Conservation (phyloP, 371 early-diverging fungal genomes). For the Apophysomyces ossiformis region DNA sequence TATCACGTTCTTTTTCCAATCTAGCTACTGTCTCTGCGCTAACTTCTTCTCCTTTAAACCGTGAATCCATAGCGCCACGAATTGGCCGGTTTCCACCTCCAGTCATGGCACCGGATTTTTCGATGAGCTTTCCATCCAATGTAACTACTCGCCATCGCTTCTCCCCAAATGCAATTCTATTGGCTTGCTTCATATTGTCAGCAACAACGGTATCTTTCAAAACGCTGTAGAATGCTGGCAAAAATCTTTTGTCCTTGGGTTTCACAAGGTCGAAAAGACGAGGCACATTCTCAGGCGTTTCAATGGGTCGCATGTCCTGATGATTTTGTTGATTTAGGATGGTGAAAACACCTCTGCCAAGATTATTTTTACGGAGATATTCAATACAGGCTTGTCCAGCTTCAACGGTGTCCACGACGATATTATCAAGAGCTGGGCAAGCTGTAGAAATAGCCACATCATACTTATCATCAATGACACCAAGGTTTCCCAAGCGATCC, state of each 20-base stretch:
- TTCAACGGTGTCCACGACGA: conserved; percentile 96
- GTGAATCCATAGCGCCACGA: conserved; percentile 89
- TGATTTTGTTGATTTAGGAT: conserved; percentile 81
- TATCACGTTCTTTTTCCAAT: conserved; percentile 61
- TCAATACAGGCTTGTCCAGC: conserved; percentile 94
- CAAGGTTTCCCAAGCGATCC: conserved; percentile 97
- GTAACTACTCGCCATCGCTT: conserved; percentile 96
- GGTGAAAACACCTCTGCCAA: conserved; percentile 94
- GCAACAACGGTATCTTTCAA: conserved; percentile 96
- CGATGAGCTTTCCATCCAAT: conserved; percentile 95
- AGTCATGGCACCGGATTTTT: conserved; percentile 96
- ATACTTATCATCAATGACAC: conserved; percentile 93
- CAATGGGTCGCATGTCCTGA: conserved; percentile 51
- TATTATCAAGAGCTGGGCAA: conserved; percentile 85
- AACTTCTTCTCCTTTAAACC: conserved; percentile 63
- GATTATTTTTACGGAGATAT: conserved; percentile 81
- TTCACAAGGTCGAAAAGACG: conserved; percentile 93
- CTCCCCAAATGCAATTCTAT: conserved; percentile 85
- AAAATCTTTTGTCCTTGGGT: conserved; percentile 75
- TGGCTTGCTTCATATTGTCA: conserved; percentile 87
- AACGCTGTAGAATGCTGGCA: conserved; percentile 91
- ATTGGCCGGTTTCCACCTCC: conserved; percentile 86
- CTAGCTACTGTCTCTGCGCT: conserved; percentile 61
- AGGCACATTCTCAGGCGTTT: conserved; percentile 84
- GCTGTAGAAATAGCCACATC: conserved; percentile 98